A percentile compares a stretch with the other conserved stretches of the same genome.
phyloP scores from a whole-genome alignment of 805 yeast genomes.

The Candida palmyrensis region DNA sequence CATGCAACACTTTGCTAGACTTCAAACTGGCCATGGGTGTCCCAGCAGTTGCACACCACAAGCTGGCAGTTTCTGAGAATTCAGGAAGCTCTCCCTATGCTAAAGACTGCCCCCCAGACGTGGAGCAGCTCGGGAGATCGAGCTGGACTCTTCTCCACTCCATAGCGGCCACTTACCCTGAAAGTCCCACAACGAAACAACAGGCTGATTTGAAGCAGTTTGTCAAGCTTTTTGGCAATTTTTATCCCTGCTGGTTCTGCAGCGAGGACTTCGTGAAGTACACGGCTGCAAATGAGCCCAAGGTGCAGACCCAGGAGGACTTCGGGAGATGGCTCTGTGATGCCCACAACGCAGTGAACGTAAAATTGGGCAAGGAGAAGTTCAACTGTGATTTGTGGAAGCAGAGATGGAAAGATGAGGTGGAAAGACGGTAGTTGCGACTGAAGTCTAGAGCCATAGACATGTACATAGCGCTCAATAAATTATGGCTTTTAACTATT shows the following conservation, averaged over 20 bases:
- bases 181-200: constrained; percentile 51
- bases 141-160: constrained; percentile 93
- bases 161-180: constrained; percentile 86
- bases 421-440: constrained; percentile 69
- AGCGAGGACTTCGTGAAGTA: constrained; percentile 76
- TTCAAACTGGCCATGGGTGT: constrained; percentile 56
- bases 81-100: constrained; percentile 20
- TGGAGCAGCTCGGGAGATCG: constrained; percentile 69
- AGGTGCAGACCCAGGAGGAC: constrained; percentile 62
- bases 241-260: constrained; percentile 94
- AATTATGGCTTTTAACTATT: not conserved
- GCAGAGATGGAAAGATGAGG: constrained; percentile 91
- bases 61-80: constrained; percentile 7
- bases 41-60: constrained; percentile 2
- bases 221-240: constrained; percentile 61
- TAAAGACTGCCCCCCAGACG: constrained; percentile 81
- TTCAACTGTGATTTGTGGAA: constrained; percentile 91
- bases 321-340: constrained; percentile 90
- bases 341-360: constrained; percentile 93
- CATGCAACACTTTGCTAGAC: constrained; percentile 80
- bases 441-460: not conserved
- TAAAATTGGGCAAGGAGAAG: constrained; percentile 74
- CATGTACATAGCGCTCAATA: not conserved
- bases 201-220: constrained; percentile 72
- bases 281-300: constrained; percentile 48